Percentiles rank a stretch among this genome's conserved stretches.
These are phyloP conservation scores for Parathielavia hyrcaniae DNA, from an alignment of 495 filamentous ascomycete genomes.

Conservation along the genomic window DNA sequence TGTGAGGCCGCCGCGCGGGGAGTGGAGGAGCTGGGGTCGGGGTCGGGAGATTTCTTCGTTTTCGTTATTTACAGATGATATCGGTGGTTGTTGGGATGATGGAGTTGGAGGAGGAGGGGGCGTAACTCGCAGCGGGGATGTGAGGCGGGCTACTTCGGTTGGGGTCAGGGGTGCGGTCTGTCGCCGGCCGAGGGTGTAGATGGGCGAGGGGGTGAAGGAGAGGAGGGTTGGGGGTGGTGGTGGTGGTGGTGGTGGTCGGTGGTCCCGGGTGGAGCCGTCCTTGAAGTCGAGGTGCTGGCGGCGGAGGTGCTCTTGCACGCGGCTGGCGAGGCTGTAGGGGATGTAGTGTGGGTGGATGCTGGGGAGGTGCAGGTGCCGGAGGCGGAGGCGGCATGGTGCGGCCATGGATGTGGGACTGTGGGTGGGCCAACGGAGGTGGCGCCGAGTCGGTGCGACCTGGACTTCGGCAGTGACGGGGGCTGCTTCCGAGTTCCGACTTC, in stretches of 20 bases:
- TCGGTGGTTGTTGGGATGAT: background rate
- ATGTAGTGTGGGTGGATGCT: conserved; percentile 28
- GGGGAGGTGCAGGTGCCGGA: conserved; percentile 69
- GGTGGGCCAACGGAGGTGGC: too few species aligned
- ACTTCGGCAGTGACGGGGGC: background rate
- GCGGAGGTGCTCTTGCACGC: conserved; percentile 39
- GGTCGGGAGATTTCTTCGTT: background rate
- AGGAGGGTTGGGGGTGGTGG: conserved; percentile 63
- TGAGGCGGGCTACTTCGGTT: conserved; percentile 31
- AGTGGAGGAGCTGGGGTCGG: conserved; percentile 47
- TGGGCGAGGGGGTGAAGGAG: conserved; percentile 75
- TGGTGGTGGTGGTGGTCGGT: too few species aligned
- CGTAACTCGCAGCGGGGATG: conserved; percentile 39
- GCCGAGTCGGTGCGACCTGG: background rate
- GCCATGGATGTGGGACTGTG: too few species aligned
- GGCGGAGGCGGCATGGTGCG: conserved; percentile 28
- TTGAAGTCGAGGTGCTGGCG: conserved; percentile 32
- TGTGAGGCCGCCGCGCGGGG: conserved; percentile 79
- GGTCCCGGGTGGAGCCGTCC: conserved; percentile 21
- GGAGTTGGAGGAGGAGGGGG: too few species aligned
- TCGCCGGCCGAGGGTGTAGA: conserved; percentile 86
- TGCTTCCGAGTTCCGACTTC: too few species aligned
- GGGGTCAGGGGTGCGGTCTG: conserved; percentile 58
- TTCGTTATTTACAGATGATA: too few species aligned
- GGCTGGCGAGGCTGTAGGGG: conserved; percentile 38